Evolutionary conservation across 1,284 basidiomycete genomes (phyloP).

Genomic region (Rhodotorula sp.): DNA sequence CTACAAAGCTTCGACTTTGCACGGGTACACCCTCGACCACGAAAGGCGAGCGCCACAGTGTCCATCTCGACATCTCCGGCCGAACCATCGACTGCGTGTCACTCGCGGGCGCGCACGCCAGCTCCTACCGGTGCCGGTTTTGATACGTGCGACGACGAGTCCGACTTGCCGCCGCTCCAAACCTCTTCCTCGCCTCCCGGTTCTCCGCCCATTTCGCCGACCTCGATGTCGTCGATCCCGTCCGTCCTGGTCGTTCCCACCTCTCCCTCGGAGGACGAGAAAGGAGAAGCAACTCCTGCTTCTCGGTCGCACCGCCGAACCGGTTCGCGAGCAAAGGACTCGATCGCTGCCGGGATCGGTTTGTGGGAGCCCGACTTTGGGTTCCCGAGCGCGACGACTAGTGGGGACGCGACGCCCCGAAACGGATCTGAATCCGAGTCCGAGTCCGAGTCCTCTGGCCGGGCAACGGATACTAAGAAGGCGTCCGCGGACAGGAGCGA

Average conservation of each 20-base stretch:
- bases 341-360: constrained; percentile 37
- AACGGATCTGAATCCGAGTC: not conserved
- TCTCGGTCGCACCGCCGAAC: not conserved
- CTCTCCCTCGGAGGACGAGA: not conserved
- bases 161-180: not conserved
- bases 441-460: not conserved
- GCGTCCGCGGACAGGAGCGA: no score
- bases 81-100: not conserved
- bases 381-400: not conserved
- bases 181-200: not conserved
- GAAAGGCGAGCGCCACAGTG: constrained; percentile 40
- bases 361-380: constrained; percentile 30
- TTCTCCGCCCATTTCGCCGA: not conserved
- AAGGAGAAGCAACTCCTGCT: not conserved
- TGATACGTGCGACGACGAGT: not conserved
- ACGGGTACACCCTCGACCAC: constrained; percentile 6
- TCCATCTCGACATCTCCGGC: constrained; percentile 25
- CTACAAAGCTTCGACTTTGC: constrained; percentile 7
- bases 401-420: not conserved
- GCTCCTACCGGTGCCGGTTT: not conserved
- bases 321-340: constrained; percentile 22
- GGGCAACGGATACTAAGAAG: no score
- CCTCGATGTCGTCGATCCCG: not conserved
- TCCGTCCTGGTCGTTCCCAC: constrained; percentile 13
- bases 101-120: not conserved